These are phyloP conservation scores for Aspergillus diversus DNA, from an alignment of 495 filamentous ascomycete genomes.

Conservation along the genomic window DNA sequence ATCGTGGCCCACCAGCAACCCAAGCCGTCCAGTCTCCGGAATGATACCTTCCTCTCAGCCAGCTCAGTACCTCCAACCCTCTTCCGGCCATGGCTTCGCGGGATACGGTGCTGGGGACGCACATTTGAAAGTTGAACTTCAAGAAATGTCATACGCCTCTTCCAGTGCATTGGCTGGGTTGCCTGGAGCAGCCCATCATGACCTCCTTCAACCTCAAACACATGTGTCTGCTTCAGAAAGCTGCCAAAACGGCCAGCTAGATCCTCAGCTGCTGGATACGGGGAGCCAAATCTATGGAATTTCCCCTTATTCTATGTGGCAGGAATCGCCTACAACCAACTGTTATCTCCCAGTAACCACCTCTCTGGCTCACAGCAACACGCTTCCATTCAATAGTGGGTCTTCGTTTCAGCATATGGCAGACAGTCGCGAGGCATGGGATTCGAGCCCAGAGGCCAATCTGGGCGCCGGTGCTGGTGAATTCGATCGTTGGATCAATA, in stretches of 20 bases:
- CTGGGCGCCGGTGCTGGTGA: conserved; percentile 22
- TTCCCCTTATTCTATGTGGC: conserved; percentile 26
- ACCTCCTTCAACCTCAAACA: conserved; percentile 50
- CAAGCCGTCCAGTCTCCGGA: conserved; percentile 60
- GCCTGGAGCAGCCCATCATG: conserved; percentile 57
- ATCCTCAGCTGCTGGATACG: conserved; percentile 45
- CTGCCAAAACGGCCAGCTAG: conserved; percentile 39
- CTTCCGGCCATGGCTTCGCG: conserved; percentile 39
- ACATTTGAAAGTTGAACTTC: conserved; percentile 35
- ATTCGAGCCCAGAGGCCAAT: conserved; percentile 19
- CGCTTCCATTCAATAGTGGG: conserved; percentile 10
- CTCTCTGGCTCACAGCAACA: conserved; percentile 15
- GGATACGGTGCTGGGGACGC: conserved; percentile 35
- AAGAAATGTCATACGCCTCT: conserved; percentile 36
- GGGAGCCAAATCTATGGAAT: conserved; percentile 18
- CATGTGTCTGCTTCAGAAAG: conserved; percentile 25
- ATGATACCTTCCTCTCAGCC: conserved; percentile 55
- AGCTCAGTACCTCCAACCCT: conserved; percentile 66
- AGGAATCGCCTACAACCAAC: conserved; percentile 21
- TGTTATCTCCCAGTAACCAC: conserved; percentile 22
- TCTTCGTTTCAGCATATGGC: conserved; percentile 16
- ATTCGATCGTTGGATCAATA: conserved; percentile 29
- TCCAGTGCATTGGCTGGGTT: conserved; percentile 50
- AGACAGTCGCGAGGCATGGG: conserved; percentile 26
- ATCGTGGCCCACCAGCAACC: conserved; percentile 55